Evolutionary conservation across 352 stramenopile species (phyloP).

Genomic region (Pythium scleroteichum): DNA sequence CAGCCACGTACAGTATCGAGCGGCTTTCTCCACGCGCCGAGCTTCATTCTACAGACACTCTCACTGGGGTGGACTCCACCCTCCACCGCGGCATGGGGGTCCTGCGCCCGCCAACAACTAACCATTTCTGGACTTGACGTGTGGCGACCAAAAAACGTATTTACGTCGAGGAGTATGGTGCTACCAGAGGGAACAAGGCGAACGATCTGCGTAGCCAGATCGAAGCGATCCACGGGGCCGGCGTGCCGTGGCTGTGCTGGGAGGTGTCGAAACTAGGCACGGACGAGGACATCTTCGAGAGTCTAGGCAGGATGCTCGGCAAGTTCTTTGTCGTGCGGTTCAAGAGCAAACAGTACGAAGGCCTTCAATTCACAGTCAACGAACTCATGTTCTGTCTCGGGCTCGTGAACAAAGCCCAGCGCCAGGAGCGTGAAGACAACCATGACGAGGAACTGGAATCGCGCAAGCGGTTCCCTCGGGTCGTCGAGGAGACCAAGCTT

Average conservation of each 20-base stretch:
- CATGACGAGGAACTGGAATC: constrained; percentile 26
- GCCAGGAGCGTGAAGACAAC: constrained; percentile 47
- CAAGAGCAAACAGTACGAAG: constrained; percentile 63
- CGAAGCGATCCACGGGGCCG: not conserved
- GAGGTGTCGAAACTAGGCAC: constrained; percentile 16
- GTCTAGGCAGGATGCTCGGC: constrained; percentile 56
- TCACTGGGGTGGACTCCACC: no score
- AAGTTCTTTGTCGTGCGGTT: constrained; percentile 80
- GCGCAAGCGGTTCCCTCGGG: constrained; percentile 33
- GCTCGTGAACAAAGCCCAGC: constrained; percentile 60
- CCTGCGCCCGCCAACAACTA: no score
- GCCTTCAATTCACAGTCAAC: constrained; percentile 53
- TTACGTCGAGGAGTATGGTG: not conserved
- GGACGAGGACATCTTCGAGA: constrained; percentile 72
- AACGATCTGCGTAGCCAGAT: not conserved
- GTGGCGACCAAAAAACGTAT: not conserved
- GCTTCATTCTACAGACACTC: no score
- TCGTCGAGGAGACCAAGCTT: constrained; percentile 49
- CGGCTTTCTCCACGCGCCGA: no score
- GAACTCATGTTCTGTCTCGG: constrained; percentile 72
- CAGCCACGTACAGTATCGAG: no score
- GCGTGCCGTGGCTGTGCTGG: not conserved
- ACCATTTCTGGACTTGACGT: no score
- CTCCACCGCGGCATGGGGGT: no score
- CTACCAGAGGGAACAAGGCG: not conserved